Conservation (phyloP, 805 yeast genomes). For the Scheffersomyces amazonensis region DNA sequence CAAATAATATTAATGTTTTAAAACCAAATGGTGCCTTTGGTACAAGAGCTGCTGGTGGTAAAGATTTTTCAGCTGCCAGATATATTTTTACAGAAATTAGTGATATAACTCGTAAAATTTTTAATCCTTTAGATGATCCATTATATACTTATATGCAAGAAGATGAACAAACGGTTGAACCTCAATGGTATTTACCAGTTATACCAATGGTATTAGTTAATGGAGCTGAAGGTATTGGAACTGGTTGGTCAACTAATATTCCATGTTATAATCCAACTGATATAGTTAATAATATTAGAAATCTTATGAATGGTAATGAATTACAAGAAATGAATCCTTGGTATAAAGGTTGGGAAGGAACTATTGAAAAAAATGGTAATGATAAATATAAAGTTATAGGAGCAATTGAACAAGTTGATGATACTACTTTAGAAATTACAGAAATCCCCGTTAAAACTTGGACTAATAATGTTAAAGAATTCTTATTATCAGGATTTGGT, state of each 20-base stretch:
- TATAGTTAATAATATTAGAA: constrained; percentile 69
- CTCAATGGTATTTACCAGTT: constrained; percentile 93
- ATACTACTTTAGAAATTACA: constrained; percentile 78
- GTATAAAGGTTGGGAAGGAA: constrained; percentile 95
- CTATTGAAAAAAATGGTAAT: constrained; percentile 57
- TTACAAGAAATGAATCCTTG: constrained; percentile 80
- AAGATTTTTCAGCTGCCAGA: constrained; percentile 97
- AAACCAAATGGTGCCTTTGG: constrained; percentile 96
- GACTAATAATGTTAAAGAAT: constrained; percentile 90
- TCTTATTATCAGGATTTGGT: constrained; percentile 72
- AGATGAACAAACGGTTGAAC: constrained; percentile 92
- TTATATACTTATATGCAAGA: constrained; percentile 79
- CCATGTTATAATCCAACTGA: constrained; percentile 90
- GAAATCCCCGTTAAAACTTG: constrained; percentile 91
- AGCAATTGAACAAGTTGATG: constrained; percentile 74
- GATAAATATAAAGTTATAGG: constrained; percentile 80
- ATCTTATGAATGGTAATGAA: constrained; percentile 70
- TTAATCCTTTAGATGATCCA: constrained; percentile 78
- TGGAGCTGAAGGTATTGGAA: constrained; percentile 97
- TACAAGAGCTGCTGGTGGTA: constrained; percentile 95
- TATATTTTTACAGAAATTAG: constrained; percentile 86
- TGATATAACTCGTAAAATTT: constrained; percentile 70
- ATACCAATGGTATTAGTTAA: constrained; percentile 92
- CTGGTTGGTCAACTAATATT: constrained; percentile 96
- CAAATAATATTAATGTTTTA: constrained; percentile 81